Percentiles rank a stretch among this genome's conserved stretches.
These are phyloP conservation scores for Vaccinium myrtillus DNA, from an alignment of 148 eudicot genomes.

Conservation along the genomic window DNA sequence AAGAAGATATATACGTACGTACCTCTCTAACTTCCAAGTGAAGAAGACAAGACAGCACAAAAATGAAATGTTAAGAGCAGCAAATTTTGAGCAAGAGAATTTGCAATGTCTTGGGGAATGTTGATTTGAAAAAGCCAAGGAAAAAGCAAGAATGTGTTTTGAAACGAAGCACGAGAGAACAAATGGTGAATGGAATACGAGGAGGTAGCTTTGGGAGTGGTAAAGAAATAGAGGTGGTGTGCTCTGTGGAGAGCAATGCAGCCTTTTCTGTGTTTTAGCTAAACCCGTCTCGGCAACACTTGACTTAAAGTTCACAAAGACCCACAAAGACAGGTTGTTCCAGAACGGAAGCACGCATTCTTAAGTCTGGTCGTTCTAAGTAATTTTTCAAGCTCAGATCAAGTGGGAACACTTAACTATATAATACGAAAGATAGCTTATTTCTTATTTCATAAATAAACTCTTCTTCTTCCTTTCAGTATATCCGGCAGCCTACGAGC, in stretches of 20 bases:
- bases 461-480: too few species aligned
- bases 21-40: not conserved
- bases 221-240: not conserved
- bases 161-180: constrained; percentile 6
- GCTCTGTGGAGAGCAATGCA: not conserved
- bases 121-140: not conserved
- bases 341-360: too few species aligned
- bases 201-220: constrained; percentile 8
- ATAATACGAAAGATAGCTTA: not conserved
- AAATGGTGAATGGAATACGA: not conserved
- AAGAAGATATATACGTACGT: not conserved
- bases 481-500: not conserved
- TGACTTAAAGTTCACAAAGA: too few species aligned
- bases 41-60: not conserved
- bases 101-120: not conserved
- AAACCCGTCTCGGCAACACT: not conserved
- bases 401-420: too few species aligned
- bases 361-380: too few species aligned
- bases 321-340: too few species aligned
- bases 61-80: not conserved
- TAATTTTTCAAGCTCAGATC: not conserved
- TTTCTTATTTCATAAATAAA: too few species aligned
- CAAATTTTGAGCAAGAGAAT: not conserved
- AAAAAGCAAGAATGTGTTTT: not conserved
- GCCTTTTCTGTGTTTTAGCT: not conserved